A percentile compares a stretch with the other conserved stretches of the same genome.
phyloP scores from a whole-genome alignment of 2,329 filamentous ascomycete genomes.

The Westerdykella sp. region DNA sequence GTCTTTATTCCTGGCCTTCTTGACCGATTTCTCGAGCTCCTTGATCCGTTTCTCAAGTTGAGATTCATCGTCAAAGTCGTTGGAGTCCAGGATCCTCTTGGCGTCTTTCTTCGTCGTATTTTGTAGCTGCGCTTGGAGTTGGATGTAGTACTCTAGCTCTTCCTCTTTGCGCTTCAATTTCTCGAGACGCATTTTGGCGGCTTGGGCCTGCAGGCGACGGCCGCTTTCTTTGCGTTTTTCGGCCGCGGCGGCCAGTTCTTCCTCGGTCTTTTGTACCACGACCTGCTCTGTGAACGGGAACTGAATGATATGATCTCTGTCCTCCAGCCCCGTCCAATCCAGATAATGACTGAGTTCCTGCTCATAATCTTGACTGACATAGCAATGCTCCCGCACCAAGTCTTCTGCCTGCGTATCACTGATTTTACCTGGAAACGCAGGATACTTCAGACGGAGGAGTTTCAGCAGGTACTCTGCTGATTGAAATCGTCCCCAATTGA shows the following conservation, averaged over 20 bases:
- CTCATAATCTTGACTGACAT: slow-evolving; percentile 79
- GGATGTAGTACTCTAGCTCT: slow-evolving; percentile 88
- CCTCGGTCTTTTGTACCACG: slow-evolving; percentile 83
- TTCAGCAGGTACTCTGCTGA: slow-evolving; percentile 86
- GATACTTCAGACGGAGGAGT: slow-evolving; percentile 85
- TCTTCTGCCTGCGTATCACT: slow-evolving; percentile 81
- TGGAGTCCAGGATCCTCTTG: slow-evolving; percentile 75
- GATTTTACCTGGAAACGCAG: slow-evolving; percentile 77
- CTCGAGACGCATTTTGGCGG: slow-evolving; percentile 93
- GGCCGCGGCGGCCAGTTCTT: slow-evolving; percentile 82
- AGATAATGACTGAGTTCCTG: slow-evolving; percentile 68
- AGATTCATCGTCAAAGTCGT: slow-evolving; percentile 86
- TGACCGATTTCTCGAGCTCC: slow-evolving; percentile 85
- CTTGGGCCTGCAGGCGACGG: slow-evolving; percentile 84
- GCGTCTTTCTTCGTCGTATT: slow-evolving; percentile 82
- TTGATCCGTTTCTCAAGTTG: slow-evolving; percentile 78
- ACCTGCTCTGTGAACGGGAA: slow-evolving; percentile 92
- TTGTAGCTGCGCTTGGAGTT: slow-evolving; percentile 65
- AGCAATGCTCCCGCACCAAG: slow-evolving; percentile 82
- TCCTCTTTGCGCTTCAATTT: slow-evolving; percentile 94
- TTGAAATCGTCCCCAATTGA: slow-evolving; percentile 94
- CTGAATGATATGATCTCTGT: slow-evolving; percentile 81
- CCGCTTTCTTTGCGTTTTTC: slow-evolving; percentile 95
- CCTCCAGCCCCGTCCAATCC: slow-evolving; percentile 88
- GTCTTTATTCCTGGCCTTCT: slow-evolving; percentile 87